These are phyloP conservation scores for Rhizopogon vesiculosus DNA, from an alignment of 768 basidiomycete genomes.

Conservation along the genomic window DNA sequence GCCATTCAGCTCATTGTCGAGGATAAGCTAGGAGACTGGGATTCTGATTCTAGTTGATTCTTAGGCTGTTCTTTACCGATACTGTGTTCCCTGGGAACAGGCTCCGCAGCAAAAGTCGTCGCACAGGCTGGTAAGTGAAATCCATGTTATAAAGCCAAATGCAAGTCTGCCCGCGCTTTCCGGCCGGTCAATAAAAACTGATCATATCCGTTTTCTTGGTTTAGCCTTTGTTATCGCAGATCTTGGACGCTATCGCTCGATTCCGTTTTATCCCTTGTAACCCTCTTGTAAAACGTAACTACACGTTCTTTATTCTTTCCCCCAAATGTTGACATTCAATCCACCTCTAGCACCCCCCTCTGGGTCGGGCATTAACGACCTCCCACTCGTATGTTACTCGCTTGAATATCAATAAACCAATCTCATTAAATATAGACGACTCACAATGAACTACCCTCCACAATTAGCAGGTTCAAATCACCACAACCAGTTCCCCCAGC, in stretches of 20 bases:
- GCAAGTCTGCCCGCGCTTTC: slow-evolving; percentile 2
- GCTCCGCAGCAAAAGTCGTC: slow-evolving; percentile 14
- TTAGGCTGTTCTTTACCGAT: slow-evolving; percentile 4
- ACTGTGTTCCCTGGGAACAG: slow-evolving; percentile 17
- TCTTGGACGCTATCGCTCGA: slow-evolving; percentile 9
- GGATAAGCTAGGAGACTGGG: background rate
- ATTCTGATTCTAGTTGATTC: background rate
- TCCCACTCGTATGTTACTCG: slow-evolving; percentile 1
- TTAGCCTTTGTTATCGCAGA: slow-evolving; percentile 15
- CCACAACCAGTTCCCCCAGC: slow-evolving; percentile 19
- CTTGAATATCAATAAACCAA: background rate
- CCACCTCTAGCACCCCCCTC: background rate
- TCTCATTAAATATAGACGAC: background rate
- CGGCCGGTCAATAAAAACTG: slow-evolving; percentile 12
- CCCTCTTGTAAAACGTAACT: slow-evolving; percentile 12
- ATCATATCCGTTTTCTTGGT: slow-evolving; percentile 5
- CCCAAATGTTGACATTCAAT: background rate
- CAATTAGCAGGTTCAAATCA: slow-evolving; percentile 12
- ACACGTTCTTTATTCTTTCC: background rate
- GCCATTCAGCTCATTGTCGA: background rate
- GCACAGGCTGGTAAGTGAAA: slow-evolving; percentile 5
- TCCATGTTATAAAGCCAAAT: slow-evolving; percentile 5
- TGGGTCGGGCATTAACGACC: slow-evolving; percentile 12
- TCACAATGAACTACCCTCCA: background rate
- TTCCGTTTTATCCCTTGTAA: background rate